These are phyloP conservation scores for Suaeda aralocaspica DNA, from an alignment of 148 eudicot genomes.

Conservation along the genomic window DNA sequence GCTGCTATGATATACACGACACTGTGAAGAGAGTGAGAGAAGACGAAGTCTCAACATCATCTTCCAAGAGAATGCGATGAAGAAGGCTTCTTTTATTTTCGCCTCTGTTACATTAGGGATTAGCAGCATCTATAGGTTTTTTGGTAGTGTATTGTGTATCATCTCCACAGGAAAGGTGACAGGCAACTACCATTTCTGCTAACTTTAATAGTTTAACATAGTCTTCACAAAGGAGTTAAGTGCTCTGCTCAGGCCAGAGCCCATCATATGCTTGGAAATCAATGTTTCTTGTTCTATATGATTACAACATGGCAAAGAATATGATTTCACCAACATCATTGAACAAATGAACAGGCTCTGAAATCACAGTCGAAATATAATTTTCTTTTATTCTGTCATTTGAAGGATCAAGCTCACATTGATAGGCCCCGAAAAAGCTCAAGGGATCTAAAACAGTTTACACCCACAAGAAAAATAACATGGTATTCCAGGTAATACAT, in stretches of 20 bases:
- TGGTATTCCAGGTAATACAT: not conserved
- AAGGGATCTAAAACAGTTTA: not conserved
- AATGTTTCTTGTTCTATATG: too few relatives aligned
- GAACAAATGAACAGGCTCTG: too few relatives aligned
- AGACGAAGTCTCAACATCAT: constrained; percentile 32
- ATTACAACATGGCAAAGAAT: not conserved
- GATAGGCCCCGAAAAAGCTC: not conserved
- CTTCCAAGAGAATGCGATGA: constrained; percentile 42
- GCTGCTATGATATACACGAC: constrained; percentile 22
- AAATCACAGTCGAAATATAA: not conserved
- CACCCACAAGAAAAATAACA: not conserved
- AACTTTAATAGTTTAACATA: too few relatives aligned
- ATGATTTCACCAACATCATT: not conserved
- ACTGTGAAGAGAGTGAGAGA: constrained; percentile 41
- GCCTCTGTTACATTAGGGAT: not conserved
- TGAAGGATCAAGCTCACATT: not conserved
- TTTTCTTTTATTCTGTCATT: constrained; percentile 3
- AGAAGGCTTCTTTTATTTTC: not conserved
- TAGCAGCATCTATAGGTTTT: not conserved
- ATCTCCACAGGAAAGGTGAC: too few relatives aligned
- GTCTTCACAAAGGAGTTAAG: too few relatives aligned
- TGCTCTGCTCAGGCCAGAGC: too few relatives aligned
- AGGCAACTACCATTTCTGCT: too few relatives aligned
- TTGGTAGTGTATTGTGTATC: not conserved
- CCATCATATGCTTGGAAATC: too few relatives aligned